Evolutionary conservation across 225 moss, liverwort and hornwort genomes (phyloP).

Genomic region (Pleurozium schreberi): DNA sequence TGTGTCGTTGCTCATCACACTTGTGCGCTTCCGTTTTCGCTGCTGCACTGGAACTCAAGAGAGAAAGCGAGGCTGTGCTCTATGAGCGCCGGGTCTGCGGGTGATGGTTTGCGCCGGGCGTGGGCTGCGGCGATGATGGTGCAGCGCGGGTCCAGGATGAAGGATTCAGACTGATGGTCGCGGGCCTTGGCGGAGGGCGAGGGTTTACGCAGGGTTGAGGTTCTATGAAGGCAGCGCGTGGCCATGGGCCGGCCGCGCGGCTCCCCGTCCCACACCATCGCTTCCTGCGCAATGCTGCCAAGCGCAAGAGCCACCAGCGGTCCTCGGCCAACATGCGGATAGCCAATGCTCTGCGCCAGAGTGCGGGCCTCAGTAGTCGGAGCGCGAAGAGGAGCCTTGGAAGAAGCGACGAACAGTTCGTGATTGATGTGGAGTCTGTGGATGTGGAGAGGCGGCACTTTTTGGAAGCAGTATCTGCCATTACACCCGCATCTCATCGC

Average conservation of each 20-base stretch:
- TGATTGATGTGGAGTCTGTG: conserved; percentile 74
- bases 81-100: background rate
- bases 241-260: conserved; percentile 42
- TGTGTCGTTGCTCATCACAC: background rate
- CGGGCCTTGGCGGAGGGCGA: background rate
- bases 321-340: conserved; percentile 16
- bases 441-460: conserved; percentile 74
- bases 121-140: background rate
- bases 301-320: conserved; percentile 30
- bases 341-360: conserved; percentile 39
- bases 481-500: conserved; percentile 71
- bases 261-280: conserved; percentile 26
- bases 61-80: background rate
- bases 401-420: conserved; percentile 81
- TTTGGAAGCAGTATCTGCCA: conserved; percentile 62
- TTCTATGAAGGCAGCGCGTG: conserved; percentile 45
- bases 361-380: background rate
- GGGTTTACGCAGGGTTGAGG: conserved; percentile 47
- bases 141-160: background rate
- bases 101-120: background rate
- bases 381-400: background rate
- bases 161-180: background rate
- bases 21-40: background rate
- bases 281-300: conserved; percentile 29
- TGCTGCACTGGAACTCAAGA: background rate